Evolutionary conservation across 108 stramenopile species (phyloP), one percentile per base, ranked within the genome.

Genomic region (Asterionellopsis glacialis): DNA sequence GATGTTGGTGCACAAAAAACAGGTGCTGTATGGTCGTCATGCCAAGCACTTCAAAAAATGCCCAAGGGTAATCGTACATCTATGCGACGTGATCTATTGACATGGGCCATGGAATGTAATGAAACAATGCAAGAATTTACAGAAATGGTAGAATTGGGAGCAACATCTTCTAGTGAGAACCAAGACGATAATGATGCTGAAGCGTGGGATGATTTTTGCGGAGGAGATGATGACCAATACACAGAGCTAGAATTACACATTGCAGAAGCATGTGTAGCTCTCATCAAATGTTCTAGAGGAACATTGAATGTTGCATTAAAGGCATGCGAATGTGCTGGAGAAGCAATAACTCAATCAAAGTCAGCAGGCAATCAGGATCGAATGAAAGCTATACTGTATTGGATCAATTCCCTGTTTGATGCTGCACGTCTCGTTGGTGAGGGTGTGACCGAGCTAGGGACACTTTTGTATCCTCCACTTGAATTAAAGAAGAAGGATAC

Each of bases 81-180:
- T 9, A 89, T 89, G 72, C 74, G 85, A 53, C 64, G 87, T 51
- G 91, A 93, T 27, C 65, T 89, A n/a, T 74, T 87, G 41, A 75
- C 74, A n/a, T 93, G 83, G 80, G 73, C 77, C 11, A 71, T 59
- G 48, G 91, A 93, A 49, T 87, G 83, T 55, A 75, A 79, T 33
- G 91, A 93, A 45, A 87, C 79, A 16, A 71, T 81, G 66, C 64
- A 66, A 47, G 91, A 93, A 57, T 93, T 93, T 73, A 75, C 85
- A 51, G 87, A 87, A 59, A 58, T 87, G 67, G 55, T 93, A 51
- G 78, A 74, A 5, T 51, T 69, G 49, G 85, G 87, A 49, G 70
- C 73, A 15, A 48, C 50, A 1, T 63, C 66, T 42, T 42, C 51
- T 16, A 48, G 21, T 3, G 24, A 52, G 9, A 57, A 61, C 18